Evolutionary conservation across 306 rosid species (phyloP), one percentile per base, ranked within the genome.

Genomic region (Cicer cuneatum): DNA sequence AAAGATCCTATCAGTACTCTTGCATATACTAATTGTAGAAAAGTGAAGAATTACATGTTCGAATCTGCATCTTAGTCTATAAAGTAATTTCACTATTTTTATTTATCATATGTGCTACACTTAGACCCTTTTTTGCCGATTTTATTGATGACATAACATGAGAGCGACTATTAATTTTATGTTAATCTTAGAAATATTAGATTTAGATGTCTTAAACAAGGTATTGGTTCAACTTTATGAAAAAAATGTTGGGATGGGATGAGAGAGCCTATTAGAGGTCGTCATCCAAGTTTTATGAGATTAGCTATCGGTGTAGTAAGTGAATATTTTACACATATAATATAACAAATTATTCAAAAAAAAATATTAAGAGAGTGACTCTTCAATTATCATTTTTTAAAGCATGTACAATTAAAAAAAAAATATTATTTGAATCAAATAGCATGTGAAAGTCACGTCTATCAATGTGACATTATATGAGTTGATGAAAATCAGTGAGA

Each of bases 361-460:
- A 45, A 29, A 29, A 3, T 29, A 29, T 29, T 41, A 9, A 41
- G 45, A 45, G 12, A 11, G 14, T 6, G 18, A 47, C 18, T 4
- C n/a, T 47, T 13, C 53, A 13, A 13, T n/a, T 13, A 13, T 47
- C 5, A 12, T 13, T 24, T 54, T 6, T 7, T 29, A 66, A 53
- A 41, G 21, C 2, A 6, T 19, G 19, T 13, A 62, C 66, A 51
- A 19, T n/a, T n/a, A 46, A 61, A 12, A 49, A 56, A 12, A 40
- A 2, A 4, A 16, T 5, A 47, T 24, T 24, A 10, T 16, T 39
- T 16, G 40, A 56, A 56, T 71, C 1, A 56, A 56, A 71, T 5
- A 57, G 18, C 14, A 2, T 77, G n/a, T 62, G 71, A 46, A 62
- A 38, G n/a, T 41, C 41, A 75, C 7, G 15, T 39, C 7, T 40